These are phyloP conservation scores for Colletotrichum sp. DNA, from an alignment of 2,329 filamentous ascomycete genomes.

Conservation along the genomic window DNA sequence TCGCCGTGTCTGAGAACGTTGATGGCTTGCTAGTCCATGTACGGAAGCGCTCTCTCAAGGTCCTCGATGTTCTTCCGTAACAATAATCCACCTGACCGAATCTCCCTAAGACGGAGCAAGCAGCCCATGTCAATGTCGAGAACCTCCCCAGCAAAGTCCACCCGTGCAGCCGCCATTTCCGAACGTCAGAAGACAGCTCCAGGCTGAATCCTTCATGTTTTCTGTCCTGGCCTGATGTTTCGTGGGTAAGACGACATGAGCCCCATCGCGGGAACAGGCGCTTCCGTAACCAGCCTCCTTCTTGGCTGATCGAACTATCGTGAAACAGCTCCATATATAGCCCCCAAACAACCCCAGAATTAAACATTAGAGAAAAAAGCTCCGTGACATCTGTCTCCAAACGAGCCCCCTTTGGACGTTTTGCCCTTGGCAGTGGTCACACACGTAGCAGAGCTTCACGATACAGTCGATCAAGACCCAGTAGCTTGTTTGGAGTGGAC, in stretches of 20 bases:
- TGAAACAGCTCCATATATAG: constrained; percentile 9
- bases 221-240: neutral
- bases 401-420: neutral
- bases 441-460: neutral
- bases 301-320: constrained; percentile 6
- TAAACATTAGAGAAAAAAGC: neutral
- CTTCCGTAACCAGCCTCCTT: neutral
- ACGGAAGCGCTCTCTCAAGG: neutral
- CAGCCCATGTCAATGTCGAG: neutral
- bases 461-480: neutral
- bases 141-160: neutral
- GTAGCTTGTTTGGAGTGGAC: neutral
- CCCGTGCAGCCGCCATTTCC: neutral
- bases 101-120: neutral
- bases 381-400: neutral
- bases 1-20: neutral
- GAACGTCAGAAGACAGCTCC: neutral
- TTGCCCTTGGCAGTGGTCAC: neutral
- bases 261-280: neutral
- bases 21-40: neutral
- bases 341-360: neutral
- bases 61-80: neutral
- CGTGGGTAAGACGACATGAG: neutral
- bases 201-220: neutral
- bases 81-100: neutral